These are phyloP conservation scores for Phylloporus sp. DNA, from an alignment of 768 basidiomycete genomes.

Conservation along the genomic window DNA sequence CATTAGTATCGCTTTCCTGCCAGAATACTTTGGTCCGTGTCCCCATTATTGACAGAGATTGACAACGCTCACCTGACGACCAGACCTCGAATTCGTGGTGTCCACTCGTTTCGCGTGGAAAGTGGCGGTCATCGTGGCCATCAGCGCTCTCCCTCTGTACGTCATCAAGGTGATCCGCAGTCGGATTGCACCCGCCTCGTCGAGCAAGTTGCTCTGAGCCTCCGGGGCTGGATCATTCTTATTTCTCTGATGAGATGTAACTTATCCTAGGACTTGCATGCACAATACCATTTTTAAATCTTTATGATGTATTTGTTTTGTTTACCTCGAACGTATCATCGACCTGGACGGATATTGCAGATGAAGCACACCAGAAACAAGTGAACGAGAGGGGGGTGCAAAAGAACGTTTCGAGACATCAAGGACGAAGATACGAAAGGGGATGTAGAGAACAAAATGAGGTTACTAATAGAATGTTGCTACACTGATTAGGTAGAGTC, in stretches of 20 bases:
- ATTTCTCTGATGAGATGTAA: neutral
- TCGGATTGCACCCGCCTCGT: conserved; percentile 86
- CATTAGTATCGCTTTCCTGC: conserved; percentile 87
- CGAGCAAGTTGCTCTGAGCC: conserved; percentile 78
- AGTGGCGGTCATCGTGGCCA: conserved; percentile 89
- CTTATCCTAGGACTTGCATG: neutral
- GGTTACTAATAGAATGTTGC: conserved; percentile 14
- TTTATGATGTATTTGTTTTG: conserved; percentile 37
- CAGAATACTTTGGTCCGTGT: conserved; percentile 92
- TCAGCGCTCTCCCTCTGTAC: conserved; percentile 90
- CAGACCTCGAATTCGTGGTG: conserved; percentile 91
- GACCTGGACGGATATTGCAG: conserved; percentile 18
- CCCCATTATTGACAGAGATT: neutral
- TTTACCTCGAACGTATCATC: conserved; percentile 23
- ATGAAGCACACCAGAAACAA: conserved; percentile 22
- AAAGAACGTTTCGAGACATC: conserved; percentile 14
- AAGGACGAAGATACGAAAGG: neutral
- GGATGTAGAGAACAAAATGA: neutral
- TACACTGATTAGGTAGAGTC: conserved; percentile 25
- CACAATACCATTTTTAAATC: conserved; percentile 26
- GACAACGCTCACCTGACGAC: neutral
- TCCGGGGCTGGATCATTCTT: neutral
- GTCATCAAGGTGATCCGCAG: conserved; percentile 85
- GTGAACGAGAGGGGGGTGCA: neutral
- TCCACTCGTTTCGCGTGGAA: conserved; percentile 90